Conservation (phyloP, 2,329 filamentous ascomycete species). For the Chrysoporthe cubensis region DNA sequence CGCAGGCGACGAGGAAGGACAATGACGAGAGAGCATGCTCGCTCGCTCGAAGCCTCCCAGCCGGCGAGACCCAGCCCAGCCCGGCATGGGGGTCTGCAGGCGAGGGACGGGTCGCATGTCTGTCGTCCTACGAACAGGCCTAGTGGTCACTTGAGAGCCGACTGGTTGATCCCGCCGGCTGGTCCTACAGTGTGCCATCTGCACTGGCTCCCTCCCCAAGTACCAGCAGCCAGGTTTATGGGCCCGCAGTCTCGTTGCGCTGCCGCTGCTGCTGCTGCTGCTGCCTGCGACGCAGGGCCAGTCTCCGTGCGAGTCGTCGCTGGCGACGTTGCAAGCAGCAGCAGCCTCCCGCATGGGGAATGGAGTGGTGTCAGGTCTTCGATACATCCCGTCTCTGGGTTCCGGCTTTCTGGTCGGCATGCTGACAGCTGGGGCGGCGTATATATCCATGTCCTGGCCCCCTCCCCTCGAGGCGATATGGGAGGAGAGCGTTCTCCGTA, state of each 20-base stretch:
- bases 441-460: not conserved
- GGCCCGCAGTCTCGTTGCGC: not conserved
- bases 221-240: not conserved
- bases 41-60: not conserved
- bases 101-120: slow-evolving; percentile 1
- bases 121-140: slow-evolving; percentile 1
- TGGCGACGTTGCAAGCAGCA: slow-evolving; percentile 1
- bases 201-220: not conserved
- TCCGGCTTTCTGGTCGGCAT: not conserved
- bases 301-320: not conserved
- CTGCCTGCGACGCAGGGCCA: not conserved
- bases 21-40: too few relatives aligned
- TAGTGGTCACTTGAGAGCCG: not conserved
- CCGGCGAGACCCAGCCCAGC: not conserved
- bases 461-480: not conserved
- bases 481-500: not conserved
- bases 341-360: not conserved
- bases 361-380: not conserved
- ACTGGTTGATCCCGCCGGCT: not conserved
- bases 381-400: not conserved
- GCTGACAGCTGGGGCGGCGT: not conserved
- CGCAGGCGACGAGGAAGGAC: not conserved
- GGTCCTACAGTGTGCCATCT: slow-evolving; percentile 2
- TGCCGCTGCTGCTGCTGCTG: not conserved
- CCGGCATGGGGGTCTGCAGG: not conserved